These are phyloP conservation scores for Leccinum sublutescens DNA, from an alignment of 768 basidiomycete species.

Conservation along the genomic window DNA sequence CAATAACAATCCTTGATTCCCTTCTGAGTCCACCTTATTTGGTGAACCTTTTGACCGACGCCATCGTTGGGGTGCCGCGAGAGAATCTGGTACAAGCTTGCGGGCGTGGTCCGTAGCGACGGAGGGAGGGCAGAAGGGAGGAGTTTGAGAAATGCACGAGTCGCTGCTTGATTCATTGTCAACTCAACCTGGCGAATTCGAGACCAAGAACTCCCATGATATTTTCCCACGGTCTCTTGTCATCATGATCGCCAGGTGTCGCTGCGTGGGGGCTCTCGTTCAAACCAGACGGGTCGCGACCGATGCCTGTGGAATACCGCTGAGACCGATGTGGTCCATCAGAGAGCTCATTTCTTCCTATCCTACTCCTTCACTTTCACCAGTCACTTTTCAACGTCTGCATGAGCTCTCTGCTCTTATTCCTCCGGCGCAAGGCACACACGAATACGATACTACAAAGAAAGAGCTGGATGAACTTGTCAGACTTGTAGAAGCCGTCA, in stretches of 20 bases:
- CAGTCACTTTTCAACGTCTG: conserved; percentile 57
- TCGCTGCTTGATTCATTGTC: conserved; percentile 27
- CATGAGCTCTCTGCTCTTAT: conserved; percentile 72
- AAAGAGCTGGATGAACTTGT: conserved; percentile 68
- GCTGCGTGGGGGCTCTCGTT: background rate
- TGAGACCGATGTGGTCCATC: conserved; percentile 77
- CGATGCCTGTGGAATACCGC: conserved; percentile 65
- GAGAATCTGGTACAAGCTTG: conserved; percentile 71
- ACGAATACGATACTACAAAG: conserved; percentile 50
- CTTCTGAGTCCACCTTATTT: conserved; percentile 71
- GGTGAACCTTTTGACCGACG: conserved; percentile 65
- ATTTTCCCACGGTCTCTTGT: conserved; percentile 12
- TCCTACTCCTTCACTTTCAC: conserved; percentile 59
- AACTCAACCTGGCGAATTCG: background rate
- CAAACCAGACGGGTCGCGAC: conserved; percentile 28
- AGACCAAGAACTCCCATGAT: no score
- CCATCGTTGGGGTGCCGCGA: conserved; percentile 67
- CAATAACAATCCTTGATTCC: conserved; percentile 68
- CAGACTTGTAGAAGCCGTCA: conserved; percentile 79
- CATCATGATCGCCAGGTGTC: conserved; percentile 10
- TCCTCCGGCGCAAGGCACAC: conserved; percentile 59
- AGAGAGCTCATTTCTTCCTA: conserved; percentile 75
- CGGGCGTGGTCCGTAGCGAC: conserved; percentile 52
- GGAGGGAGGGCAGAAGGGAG: conserved; percentile 61
- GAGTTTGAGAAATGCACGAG: conserved; percentile 47